Conservation (phyloP, 1,284 basidiomycete genomes). For the Leccinum pseudoinsigne region DNA sequence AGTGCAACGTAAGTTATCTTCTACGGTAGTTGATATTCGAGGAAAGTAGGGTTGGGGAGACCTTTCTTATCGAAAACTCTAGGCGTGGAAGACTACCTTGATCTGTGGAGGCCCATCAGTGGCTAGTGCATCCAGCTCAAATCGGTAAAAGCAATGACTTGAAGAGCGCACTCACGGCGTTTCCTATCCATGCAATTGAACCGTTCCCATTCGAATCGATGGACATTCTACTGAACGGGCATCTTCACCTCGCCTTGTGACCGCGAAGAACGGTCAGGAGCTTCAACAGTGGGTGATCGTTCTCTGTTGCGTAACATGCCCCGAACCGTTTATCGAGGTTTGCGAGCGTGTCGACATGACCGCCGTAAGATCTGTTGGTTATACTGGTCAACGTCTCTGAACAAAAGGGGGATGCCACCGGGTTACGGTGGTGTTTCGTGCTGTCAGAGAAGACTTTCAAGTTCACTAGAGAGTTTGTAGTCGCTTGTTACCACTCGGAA, state of each 20-base stretch:
- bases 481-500: too few relatives aligned
- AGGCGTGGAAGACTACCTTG: background rate
- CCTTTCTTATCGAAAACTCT: constrained; percentile 2
- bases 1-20: constrained; percentile 15
- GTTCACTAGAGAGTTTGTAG: background rate
- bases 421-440: background rate
- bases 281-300: background rate
- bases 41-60: background rate
- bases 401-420: background rate
- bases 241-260: background rate
- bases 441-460: background rate
- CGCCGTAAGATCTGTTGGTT: background rate
- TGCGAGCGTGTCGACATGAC: background rate
- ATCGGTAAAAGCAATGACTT: background rate
- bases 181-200: background rate
- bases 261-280: background rate
- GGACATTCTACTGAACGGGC: background rate
- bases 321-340: background rate
- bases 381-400: background rate
- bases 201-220: background rate
- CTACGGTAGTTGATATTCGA: background rate
- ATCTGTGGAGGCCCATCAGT: constrained; percentile 8
- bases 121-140: constrained; percentile 2
- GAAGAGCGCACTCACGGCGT: background rate
- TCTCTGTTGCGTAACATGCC: background rate